Evolutionary conservation across 2,329 filamentous ascomycete genomes (phyloP), one percentile per base, ranked within the genome.

Genomic region (Beauveria caledonica): DNA sequence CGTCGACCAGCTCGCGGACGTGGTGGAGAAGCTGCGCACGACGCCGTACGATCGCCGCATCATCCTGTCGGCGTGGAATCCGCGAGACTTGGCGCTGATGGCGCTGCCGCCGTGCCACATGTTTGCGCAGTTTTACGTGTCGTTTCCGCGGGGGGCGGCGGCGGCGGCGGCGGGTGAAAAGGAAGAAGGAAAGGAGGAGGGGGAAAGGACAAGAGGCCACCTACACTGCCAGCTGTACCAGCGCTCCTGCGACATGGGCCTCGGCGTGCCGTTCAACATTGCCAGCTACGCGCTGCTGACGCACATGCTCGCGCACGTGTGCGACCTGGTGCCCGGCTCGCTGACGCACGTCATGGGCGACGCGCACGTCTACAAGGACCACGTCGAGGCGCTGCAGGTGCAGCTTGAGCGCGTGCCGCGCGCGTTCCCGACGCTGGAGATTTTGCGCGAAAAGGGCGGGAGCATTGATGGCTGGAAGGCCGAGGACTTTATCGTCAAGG

Each of bases 201-300:
- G 1, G 11, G 6, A 7, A 78, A 78, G 64, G 71, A 83, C 83
- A 69, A 92, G 91, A 3, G 33, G 33, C 33, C 84, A 87, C 50
- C 77, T 99, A 21, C 88, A 94, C 71, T 96, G 92, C 67, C 85
- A 95, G 68, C 77, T 99, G 3, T 99, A 99, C 74, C 94, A 99
- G 76, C 83, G 94, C 5, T 92, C 87, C 6, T 97, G 92, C 76
- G 94, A 99, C 72, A 97, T 97, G 90, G 94, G 94, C 0, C 85
- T 99, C 0, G 94, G 92, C 8, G 92, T 97, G 23, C 94, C 94
- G 1, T 99, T 99, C 79, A 99, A 99, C 73, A 97, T 99, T 68
- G 94, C 93, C 1, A 90, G 85, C 64, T 99, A 99, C 75, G 92
- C 94, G 39, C 78, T 99, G 60, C 78, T 99, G 45, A 97, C 92